Evolutionary conservation across 148 eudicot genomes (phyloP), one percentile per base, ranked within the genome.

Genomic region (Cornus kousa): DNA sequence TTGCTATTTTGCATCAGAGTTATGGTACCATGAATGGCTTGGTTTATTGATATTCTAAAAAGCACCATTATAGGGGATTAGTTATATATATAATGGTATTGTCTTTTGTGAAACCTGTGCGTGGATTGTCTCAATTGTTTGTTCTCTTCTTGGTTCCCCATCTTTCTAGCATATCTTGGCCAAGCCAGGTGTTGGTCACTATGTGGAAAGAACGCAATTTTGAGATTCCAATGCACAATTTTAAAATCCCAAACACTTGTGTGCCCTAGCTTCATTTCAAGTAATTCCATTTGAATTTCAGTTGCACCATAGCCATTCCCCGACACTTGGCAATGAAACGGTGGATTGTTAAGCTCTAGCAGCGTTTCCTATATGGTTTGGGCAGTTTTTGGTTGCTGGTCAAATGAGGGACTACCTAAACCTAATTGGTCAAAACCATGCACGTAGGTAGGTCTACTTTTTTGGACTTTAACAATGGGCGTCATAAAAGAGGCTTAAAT

Each of bases 111-210:
- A 39, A 57, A 64, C 13, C 35, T 71, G 85, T 82, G 69, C 50
- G 70, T 77, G 85, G 82, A 76, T 85, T 89, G 89, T 87, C 87
- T 85, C 23, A 68, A 68, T 32, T 73, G 76, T 67, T 74, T 82
- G 82, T 62, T 80, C 55, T 78, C 62, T 72, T 59, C 68, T 39
- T 80, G 84, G 87, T 87, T 83, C 86, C 88, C 88, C 86, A 74
- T 76, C 64, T 79, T 74, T 74, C 77, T 74, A 80, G 84, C 86
- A 87, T 75, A 64, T 62, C 70, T 70, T 62, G 77, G 60, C 70
- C 28, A n/a, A 76, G 87, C 80, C 90, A 85, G 88, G 88, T 87
- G 90, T 87, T 87, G 39, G 81, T 69, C 53, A 28, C 64, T 68
- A 55, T 73, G 76, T 17, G 32, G 80, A 81, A 73, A 71, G 64